Base-by-base conservation (phyloP, 495 filamentous ascomycete genomes). In the Amniculicola lignicola region DNA sequence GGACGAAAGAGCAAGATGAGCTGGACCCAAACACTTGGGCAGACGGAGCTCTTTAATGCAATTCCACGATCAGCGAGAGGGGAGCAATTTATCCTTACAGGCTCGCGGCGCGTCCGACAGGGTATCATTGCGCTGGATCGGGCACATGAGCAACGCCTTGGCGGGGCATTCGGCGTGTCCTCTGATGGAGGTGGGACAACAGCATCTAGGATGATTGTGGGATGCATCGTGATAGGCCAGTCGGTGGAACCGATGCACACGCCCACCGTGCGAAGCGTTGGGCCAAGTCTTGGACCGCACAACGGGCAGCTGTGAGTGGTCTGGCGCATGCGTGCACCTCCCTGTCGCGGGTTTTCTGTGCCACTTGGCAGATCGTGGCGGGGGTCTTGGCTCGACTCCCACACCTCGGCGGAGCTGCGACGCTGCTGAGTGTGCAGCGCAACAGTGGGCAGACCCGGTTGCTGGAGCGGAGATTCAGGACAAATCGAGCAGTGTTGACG, bases 41-140 rank as follows among this genome's bases (percentile, higher is more conserved):
- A 49, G 35, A 22, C 27, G 24, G 35, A 29, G 14, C 24, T 23
- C 51, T 51, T 61, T 55, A 61, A 54, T 37, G 35, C 5, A 43
- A 18, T 28, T 21, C 14, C 12, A 11, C 29, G 58, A 55, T 56
- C 58, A 56, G 51, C 58, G 38, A 46, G 46, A 27, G 29, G 51
- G 36, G 12, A 19, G 16, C 50, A 55, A 51, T 51, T 42, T 55
- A 56, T 56, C 24, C 24, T 44, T 11, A 27, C 37, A 39, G 28
- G 25, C 22, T 7, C 22, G 23, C 48, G 51, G 58, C 44, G 51
- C 51, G 58, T 23, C 58, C 46, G 51, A 56, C 58, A 55, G 40
- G 58, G 51, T 29, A 40, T 42, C 50, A 16, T 29, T 37, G 15
- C 9, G 11, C 28, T 36, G 39, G 27, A 33, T 36, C 15, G 29